A percentile compares a stretch with the other conserved stretches of the same genome.
phyloP scores from a whole-genome alignment of 169 alveolate species.

The Hepatocystis sp. region DNA sequence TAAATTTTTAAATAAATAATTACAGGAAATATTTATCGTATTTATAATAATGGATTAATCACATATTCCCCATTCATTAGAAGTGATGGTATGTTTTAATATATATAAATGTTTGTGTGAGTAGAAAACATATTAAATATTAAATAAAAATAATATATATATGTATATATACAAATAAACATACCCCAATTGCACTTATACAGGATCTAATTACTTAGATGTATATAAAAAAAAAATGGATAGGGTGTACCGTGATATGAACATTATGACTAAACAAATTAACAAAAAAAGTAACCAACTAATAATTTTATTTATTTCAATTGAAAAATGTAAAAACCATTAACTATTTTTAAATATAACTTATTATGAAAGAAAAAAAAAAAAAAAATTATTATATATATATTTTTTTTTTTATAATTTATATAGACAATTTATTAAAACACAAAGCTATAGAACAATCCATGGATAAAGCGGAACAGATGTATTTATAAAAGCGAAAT shows the following conservation, averaged over 20 bases:
- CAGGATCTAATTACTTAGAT: conserved; percentile 61
- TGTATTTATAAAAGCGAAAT: too few species aligned
- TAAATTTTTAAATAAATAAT: background rate
- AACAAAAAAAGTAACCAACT: conserved; percentile 20
- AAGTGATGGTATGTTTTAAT: conserved; percentile 52
- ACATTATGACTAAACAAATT: conserved; percentile 20
- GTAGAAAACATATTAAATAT: background rate
- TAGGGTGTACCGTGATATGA: conserved; percentile 30
- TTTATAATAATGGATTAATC: conserved; percentile 64
- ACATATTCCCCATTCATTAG: conserved; percentile 72
- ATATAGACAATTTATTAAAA: conserved; percentile 21
- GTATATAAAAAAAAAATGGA: conserved; percentile 72
- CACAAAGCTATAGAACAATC: conserved; percentile 28
- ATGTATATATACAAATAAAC: background rate
- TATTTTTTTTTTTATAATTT: conserved; percentile 10
- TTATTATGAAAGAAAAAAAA: too few species aligned
- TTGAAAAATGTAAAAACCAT: too few species aligned
- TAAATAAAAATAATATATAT: conserved; percentile 7
- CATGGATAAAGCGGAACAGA: conserved; percentile 62
- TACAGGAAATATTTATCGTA: conserved; percentile 31
- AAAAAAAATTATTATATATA: conserved; percentile 1
- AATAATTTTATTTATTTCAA: too few species aligned
- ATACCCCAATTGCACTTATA: background rate
- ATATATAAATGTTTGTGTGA: background rate
- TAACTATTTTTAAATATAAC: too few species aligned